Conservation (phyloP, 2,329 filamentous ascomycete genomes). For the Helminthosporium solani region DNA sequence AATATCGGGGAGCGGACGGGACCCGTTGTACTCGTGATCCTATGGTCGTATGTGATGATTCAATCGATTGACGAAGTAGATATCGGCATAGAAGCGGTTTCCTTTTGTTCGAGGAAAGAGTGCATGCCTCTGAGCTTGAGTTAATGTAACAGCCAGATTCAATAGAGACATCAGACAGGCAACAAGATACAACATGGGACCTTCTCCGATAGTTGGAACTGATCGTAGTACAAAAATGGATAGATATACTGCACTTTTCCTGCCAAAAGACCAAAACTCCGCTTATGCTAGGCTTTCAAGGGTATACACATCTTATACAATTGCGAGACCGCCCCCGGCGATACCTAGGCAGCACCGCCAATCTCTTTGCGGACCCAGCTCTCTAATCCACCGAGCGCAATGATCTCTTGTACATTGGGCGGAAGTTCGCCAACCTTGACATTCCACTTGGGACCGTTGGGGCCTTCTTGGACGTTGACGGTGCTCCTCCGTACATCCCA, state of each 20-base stretch:
- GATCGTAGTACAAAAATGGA: not conserved
- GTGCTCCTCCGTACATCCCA: constrained; percentile 77
- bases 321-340: not conserved
- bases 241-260: not conserved
- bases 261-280: constrained; percentile 4
- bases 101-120: no score
- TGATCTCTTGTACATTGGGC: constrained; percentile 73
- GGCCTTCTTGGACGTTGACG: constrained; percentile 70
- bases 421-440: constrained; percentile 82
- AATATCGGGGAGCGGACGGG: no score
- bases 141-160: no score
- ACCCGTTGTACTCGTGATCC: no score
- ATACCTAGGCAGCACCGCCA: constrained; percentile 28
- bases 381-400: constrained; percentile 68
- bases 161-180: no score
- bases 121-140: no score
- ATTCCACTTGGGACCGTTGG: constrained; percentile 67
- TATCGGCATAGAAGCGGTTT: no score
- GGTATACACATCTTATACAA: constrained; percentile 12
- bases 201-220: no score
- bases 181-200: no score
- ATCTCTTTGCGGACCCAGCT: constrained; percentile 79
- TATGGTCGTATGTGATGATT: no score
- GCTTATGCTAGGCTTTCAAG: constrained; percentile 7
- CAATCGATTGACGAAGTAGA: no score